A percentile compares a stretch with the other conserved stretches of the same genome.
Evolutionary conservation across 176 grass and related monocot genomes (phyloP).

Genomic region (Carex parvula): DNA sequence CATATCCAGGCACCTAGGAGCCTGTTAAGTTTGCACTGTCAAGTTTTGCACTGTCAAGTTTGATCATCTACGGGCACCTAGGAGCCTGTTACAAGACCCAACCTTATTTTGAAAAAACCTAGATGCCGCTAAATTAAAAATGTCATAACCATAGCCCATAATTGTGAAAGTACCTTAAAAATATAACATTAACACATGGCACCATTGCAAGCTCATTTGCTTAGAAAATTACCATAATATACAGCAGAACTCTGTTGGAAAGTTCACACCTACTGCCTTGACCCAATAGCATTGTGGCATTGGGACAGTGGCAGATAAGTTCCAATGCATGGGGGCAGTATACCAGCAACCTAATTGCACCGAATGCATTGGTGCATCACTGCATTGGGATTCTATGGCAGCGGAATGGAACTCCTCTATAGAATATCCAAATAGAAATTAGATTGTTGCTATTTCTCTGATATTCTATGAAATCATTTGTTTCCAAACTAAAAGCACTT

Average conservation of each 20-base stretch:
- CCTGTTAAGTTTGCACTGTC: no score
- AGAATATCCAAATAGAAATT: not conserved
- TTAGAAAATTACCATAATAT: not conserved
- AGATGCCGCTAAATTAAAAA: no score
- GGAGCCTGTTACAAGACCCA: no score
- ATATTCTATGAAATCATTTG: no score
- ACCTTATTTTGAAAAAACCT: no score
- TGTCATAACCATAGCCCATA: not conserved
- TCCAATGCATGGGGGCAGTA: not conserved
- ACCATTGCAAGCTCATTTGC: no score
- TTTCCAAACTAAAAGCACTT: no score
- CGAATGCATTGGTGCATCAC: not conserved
- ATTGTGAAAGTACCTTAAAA: not conserved
- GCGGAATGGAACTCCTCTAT: not conserved
- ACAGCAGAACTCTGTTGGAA: not conserved
- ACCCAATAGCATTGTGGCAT: conserved; percentile 6
- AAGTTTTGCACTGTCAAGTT: no score
- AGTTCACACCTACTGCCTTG: not conserved
- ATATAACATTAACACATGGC: no score
- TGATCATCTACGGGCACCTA: no score
- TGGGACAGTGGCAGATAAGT: not conserved
- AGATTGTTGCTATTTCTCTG: not conserved
- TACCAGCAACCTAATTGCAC: not conserved
- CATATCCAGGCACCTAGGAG: no score
- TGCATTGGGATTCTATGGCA: not conserved